A percentile compares a stretch with the other conserved stretches of the same genome.
Evolutionary conservation across 2,329 filamentous ascomycete species (phyloP).

Genomic region (Xylariaceae sp.): DNA sequence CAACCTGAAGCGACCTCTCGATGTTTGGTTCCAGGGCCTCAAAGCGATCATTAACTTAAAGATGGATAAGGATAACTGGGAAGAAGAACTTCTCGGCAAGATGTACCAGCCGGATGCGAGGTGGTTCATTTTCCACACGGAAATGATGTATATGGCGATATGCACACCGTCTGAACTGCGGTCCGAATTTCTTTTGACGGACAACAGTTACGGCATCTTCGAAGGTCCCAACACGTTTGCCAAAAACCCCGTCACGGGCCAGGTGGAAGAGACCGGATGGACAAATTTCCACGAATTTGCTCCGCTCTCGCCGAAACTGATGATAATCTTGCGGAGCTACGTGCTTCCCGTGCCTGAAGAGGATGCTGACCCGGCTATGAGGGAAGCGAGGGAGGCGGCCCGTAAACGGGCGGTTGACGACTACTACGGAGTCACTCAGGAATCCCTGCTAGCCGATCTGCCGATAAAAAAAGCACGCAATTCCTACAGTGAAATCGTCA

Average conservation of each 20-base stretch:
- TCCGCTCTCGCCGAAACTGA: slow-evolving; percentile 28
- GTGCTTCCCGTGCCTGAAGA: slow-evolving; percentile 24
- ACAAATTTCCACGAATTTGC: slow-evolving; percentile 31
- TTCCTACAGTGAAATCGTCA: slow-evolving; percentile 25
- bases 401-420: slow-evolving; percentile 10
- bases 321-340: slow-evolving; percentile 27
- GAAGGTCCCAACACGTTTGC: slow-evolving; percentile 27
- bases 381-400: slow-evolving; percentile 2
- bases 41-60: slow-evolving; percentile 27
- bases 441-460: slow-evolving; percentile 27
- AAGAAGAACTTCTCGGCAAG: slow-evolving; percentile 11
- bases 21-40: slow-evolving; percentile 30
- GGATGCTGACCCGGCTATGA: slow-evolving; percentile 15
- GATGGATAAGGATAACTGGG: slow-evolving; percentile 29
- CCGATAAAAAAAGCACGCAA: slow-evolving; percentile 31
- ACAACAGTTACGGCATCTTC: slow-evolving; percentile 24
- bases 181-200: slow-evolving; percentile 20
- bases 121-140: slow-evolving; percentile 26
- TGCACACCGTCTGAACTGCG: slow-evolving; percentile 24
- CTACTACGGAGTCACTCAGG: slow-evolving; percentile 9
- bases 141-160: slow-evolving; percentile 30
- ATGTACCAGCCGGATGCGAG: slow-evolving; percentile 27
- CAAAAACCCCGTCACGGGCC: slow-evolving; percentile 17
- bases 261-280: slow-evolving; percentile 2
- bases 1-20: slow-evolving; percentile 23